Conservation (phyloP, 768 basidiomycete genomes). For the Podaxis sp. region DNA sequence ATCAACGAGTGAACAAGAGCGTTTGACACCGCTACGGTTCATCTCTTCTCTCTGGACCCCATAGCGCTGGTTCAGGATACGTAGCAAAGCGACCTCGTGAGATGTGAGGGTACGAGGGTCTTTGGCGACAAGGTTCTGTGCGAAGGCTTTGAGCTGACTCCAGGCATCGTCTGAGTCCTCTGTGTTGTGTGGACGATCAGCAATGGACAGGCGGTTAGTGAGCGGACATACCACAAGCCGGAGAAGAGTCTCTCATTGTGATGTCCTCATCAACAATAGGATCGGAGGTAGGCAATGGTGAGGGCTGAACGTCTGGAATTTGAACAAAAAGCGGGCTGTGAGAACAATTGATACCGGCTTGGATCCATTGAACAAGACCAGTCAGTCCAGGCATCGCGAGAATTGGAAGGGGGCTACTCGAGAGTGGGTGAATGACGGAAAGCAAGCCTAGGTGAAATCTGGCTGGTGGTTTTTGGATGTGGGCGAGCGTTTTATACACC, state of each 20-base stretch:
- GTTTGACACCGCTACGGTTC: background rate
- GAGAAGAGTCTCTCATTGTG: background rate
- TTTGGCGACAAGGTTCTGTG: background rate
- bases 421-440: background rate
- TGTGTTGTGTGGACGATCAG: background rate
- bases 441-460: background rate
- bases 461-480: background rate
- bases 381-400: background rate
- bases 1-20: background rate
- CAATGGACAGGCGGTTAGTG: background rate
- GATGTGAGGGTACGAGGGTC: background rate
- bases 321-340: background rate
- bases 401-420: background rate
- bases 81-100: background rate
- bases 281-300: background rate
- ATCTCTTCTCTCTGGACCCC: background rate
- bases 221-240: background rate
- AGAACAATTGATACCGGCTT: background rate
- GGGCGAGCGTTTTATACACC: background rate
- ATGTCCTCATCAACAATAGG: background rate
- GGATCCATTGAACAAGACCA: background rate
- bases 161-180: background rate
- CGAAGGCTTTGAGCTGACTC: background rate
- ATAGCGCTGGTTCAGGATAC: background rate
- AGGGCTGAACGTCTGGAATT: background rate